These are phyloP conservation scores for Cutaneotrichosporon dermatis DNA, from an alignment of 1,284 basidiomycete species.

Conservation along the genomic window DNA sequence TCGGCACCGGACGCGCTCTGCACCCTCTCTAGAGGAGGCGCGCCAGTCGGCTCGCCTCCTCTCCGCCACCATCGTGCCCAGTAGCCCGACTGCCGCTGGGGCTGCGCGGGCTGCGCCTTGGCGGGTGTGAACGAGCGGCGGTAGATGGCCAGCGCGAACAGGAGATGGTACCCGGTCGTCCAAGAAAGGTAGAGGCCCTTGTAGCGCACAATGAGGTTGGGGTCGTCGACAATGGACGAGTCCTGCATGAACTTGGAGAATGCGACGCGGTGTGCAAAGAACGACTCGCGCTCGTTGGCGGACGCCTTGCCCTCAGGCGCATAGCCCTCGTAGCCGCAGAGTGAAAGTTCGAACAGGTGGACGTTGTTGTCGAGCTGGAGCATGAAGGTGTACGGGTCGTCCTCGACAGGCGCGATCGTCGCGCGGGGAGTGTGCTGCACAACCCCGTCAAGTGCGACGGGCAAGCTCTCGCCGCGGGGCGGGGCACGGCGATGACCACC, in stretches of 20 bases:
- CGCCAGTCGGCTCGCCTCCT: slow-evolving; percentile 12
- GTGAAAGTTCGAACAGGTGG: slow-evolving; percentile 54
- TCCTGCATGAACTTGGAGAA: slow-evolving; percentile 54
- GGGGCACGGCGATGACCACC: background rate
- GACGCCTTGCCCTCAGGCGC: slow-evolving; percentile 26
- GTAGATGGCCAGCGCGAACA: slow-evolving; percentile 53
- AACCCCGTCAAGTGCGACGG: background rate
- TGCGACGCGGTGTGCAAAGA: slow-evolving; percentile 50
- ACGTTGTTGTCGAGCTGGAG: slow-evolving; percentile 45
- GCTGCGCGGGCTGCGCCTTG: slow-evolving; percentile 3
- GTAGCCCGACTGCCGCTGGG: slow-evolving; percentile 33
- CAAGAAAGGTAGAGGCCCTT: slow-evolving; percentile 52
- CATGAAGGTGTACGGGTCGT: slow-evolving; percentile 52
- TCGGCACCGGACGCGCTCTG: slow-evolving; percentile 1
- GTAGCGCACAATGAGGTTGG: slow-evolving; percentile 52
- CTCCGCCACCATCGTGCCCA: slow-evolving; percentile 46
- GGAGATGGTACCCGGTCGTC: slow-evolving; percentile 52
- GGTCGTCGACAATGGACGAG: slow-evolving; percentile 51
- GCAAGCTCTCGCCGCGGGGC: slow-evolving; percentile 10
- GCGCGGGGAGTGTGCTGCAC: background rate
- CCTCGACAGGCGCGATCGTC: slow-evolving; percentile 47
- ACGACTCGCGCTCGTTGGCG: slow-evolving; percentile 38
- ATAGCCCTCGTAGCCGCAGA: slow-evolving; percentile 42
- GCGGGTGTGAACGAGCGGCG: slow-evolving; percentile 32
- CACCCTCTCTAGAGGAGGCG: background rate